A percentile compares a stretch with the other conserved stretches of the same genome.
phyloP scores from a whole-genome alignment of 192 early-diverging fungal species.

The Rhizophagus prolifer region DNA sequence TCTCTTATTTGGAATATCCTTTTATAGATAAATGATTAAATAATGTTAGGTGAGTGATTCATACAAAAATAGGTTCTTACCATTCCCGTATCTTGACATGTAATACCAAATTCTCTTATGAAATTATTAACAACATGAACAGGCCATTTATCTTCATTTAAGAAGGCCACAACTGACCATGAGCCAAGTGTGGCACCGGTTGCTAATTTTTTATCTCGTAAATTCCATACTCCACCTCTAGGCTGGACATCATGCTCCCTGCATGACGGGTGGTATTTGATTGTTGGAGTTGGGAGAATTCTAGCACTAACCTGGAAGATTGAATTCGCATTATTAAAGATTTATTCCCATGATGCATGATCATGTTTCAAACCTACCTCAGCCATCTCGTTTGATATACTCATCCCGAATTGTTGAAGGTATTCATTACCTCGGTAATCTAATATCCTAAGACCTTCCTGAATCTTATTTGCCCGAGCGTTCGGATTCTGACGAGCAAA shows the following conservation, averaged over 20 bases:
- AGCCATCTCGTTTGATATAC: constrained; percentile 62
- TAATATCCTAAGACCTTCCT: constrained; percentile 64
- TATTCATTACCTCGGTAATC: constrained; percentile 68
- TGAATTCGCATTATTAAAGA: no score
- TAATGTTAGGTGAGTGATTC: no score
- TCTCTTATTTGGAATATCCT: no score
- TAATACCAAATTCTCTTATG: no score
- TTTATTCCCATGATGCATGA: constrained; percentile 30
- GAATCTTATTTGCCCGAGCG: constrained; percentile 82
- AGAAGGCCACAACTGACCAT: constrained; percentile 80
- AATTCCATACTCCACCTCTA: constrained; percentile 81
- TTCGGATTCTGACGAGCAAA: constrained; percentile 84
- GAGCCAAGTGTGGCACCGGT: constrained; percentile 71
- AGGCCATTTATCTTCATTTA: no score
- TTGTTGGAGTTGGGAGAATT: constrained; percentile 75
- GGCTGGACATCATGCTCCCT: constrained; percentile 50
- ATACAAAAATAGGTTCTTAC: no score
- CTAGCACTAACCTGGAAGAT: constrained; percentile 44
- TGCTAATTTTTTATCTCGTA: constrained; percentile 77
- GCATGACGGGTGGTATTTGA: constrained; percentile 60
- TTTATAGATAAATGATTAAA: no score
- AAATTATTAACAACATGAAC: no score
- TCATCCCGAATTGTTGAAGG: constrained; percentile 72
- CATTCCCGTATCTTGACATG: no score
- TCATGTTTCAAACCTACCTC: constrained; percentile 39